A percentile compares a stretch with the other conserved stretches of the same genome.
These are phyloP conservation scores for Pulveroboletus ravenelii DNA, from an alignment of 768 basidiomycete species.

Conservation along the genomic window DNA sequence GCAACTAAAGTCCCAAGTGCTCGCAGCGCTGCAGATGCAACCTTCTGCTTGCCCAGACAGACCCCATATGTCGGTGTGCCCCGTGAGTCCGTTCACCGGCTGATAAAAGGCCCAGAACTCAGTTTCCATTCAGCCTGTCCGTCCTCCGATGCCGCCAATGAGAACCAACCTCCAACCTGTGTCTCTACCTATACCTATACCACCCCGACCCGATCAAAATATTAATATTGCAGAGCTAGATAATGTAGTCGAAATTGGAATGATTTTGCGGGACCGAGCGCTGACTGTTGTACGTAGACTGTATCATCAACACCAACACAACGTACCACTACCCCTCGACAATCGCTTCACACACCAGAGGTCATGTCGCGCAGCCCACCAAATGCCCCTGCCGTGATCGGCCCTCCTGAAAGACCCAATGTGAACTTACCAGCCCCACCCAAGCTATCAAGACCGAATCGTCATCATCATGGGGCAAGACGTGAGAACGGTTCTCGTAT, in stretches of 20 bases:
- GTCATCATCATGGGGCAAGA: background rate
- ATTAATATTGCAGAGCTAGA: background rate
- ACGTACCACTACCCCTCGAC: background rate
- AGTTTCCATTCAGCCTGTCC: conserved; percentile 4
- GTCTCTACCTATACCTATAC: background rate
- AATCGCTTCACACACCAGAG: background rate
- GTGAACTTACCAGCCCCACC: conserved; percentile 11
- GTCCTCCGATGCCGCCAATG: background rate
- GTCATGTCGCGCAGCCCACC: background rate
- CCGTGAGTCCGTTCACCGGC: background rate
- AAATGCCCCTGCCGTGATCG: background rate
- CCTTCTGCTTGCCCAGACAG: background rate
- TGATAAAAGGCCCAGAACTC: background rate
- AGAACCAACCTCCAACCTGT: background rate
- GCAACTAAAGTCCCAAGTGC: conserved; percentile 1
- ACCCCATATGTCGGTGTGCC: background rate
- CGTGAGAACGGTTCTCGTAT: background rate
- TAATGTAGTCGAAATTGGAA: conserved; percentile 1
- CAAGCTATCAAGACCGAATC: conserved; percentile 1
- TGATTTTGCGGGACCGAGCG: background rate
- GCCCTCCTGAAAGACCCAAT: background rate
- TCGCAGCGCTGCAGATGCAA: background rate
- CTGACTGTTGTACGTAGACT: conserved; percentile 5
- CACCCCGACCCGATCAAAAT: background rate
- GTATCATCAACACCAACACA: conserved; percentile 3